phyloP scores from a whole-genome alignment of 352 stramenopile genomes.

The Pseudoperonospora humuli region DNA sequence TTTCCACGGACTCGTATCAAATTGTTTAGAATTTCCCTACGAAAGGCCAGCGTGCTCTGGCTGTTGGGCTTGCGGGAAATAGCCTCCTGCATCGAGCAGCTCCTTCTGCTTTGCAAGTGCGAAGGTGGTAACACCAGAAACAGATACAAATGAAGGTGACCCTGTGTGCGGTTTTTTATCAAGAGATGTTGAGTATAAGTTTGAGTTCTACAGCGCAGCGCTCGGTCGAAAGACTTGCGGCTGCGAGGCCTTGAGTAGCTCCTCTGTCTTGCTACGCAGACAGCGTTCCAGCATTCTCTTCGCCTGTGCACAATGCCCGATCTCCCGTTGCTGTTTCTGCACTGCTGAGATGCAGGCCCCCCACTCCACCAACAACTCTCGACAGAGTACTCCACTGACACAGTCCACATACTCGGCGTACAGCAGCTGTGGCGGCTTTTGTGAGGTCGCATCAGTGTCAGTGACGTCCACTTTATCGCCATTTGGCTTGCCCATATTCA shows the following conservation, averaged over 20 bases:
- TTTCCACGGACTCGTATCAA: constrained; percentile 83
- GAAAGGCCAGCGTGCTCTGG: constrained; percentile 5
- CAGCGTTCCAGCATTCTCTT: constrained; percentile 72
- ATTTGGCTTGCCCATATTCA: constrained; percentile 14
- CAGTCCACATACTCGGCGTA: constrained; percentile 68
- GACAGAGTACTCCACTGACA: constrained; percentile 39
- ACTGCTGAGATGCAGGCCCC: constrained; percentile 41
- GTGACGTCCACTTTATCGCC: not conserved
- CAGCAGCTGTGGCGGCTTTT: constrained; percentile 34
- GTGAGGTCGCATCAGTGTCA: constrained; percentile 2
- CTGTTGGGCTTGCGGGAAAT: constrained; percentile 3
- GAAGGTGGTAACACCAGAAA: constrained; percentile 25
- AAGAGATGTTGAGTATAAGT: not conserved
- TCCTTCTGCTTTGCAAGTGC: constrained; percentile 10
- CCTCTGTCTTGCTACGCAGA: constrained; percentile 53
- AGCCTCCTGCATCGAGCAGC: not conserved
- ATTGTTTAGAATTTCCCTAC: constrained; percentile 63
- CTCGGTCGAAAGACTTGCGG: constrained; percentile 48
- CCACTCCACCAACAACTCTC: constrained; percentile 43
- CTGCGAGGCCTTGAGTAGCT: constrained; percentile 55
- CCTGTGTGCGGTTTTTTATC: constrained; percentile 21
- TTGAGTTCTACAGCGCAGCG: constrained; percentile 9
- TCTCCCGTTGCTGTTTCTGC: constrained; percentile 27
- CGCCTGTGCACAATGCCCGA: constrained; percentile 35
- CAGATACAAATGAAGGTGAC: constrained; percentile 29